Evolutionary conservation across 768 basidiomycete genomes (phyloP).

Genomic region (Pleurotus sapidus): DNA sequence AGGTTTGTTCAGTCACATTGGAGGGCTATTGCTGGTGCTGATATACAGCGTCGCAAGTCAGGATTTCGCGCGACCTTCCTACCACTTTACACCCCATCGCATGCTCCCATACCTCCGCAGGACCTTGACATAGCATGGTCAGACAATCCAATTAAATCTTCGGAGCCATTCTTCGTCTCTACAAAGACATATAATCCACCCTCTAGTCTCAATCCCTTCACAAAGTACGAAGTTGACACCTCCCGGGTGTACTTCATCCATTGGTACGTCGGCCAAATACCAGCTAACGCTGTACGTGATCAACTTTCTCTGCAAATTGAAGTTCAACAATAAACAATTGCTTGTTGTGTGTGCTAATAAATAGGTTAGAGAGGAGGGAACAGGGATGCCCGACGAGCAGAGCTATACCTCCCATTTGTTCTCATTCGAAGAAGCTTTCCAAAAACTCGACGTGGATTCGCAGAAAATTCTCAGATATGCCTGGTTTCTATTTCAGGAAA

Average conservation of each 20-base stretch:
- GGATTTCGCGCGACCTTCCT: conserved; percentile 47
- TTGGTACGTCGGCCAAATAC: conserved; percentile 56
- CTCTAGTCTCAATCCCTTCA: conserved; percentile 1
- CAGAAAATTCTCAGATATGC: neutral
- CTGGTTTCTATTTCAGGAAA: neutral
- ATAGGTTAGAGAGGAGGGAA: conserved; percentile 31
- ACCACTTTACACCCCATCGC: conserved; percentile 37
- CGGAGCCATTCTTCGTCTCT: conserved; percentile 45
- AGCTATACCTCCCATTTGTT: conserved; percentile 43
- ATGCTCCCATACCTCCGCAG: conserved; percentile 37
- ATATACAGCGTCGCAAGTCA: conserved; percentile 30
- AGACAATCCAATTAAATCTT: conserved; percentile 17
- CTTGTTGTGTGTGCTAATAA: too few species aligned
- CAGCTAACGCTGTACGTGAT: conserved; percentile 44
- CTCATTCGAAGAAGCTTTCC: conserved; percentile 32
- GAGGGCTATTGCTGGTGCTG: too few species aligned
- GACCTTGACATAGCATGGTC: neutral
- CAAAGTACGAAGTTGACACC: conserved; percentile 18
- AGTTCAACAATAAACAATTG: too few species aligned
- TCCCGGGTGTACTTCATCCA: conserved; percentile 49
- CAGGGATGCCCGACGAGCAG: conserved; percentile 58
- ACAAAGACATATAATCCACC: conserved; percentile 24
- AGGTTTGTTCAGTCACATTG: conserved; percentile 33
- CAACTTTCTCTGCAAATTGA: too few species aligned
- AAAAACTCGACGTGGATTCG: neutral